phyloP scores from a whole-genome alignment of 306 rosid species.

The Calophaca sinica region DNA sequence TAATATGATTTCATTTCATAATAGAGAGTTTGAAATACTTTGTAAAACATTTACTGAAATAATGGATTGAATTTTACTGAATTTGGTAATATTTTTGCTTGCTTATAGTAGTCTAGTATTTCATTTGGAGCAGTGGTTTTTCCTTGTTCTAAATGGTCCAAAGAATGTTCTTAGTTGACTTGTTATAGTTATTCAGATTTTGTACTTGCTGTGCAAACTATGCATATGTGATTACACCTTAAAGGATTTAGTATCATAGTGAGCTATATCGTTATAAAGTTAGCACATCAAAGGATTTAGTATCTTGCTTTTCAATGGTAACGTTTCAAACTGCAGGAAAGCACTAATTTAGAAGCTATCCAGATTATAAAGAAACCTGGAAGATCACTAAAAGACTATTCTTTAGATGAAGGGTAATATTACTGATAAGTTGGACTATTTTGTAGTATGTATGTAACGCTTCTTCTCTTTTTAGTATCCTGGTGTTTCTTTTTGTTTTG shows the following conservation, averaged over 20 bases:
- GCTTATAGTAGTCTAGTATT: not conserved
- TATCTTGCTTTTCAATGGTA: not conserved
- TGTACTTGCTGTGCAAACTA: not conserved
- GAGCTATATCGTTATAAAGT: not conserved
- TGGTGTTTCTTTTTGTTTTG: too few relatives aligned
- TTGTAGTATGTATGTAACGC: too few relatives aligned
- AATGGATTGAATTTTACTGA: too few relatives aligned
- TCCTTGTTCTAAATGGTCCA: not conserved
- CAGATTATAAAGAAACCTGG: conserved; percentile 97
- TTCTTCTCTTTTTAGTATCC: too few relatives aligned
- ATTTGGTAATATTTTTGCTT: not conserved
- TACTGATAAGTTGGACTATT: too few relatives aligned
- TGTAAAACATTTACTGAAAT: not conserved
- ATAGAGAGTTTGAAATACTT: conserved; percentile 4
- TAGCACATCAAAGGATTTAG: not conserved
- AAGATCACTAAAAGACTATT: conserved; percentile 60
- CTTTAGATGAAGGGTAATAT: too few relatives aligned
- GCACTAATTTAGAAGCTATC: conserved; percentile 91
- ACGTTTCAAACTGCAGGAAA: conserved; percentile 74
- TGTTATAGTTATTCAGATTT: not conserved
- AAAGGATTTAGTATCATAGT: not conserved
- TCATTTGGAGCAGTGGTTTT: not conserved
- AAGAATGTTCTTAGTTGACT: too few relatives aligned
- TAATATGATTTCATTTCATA: too few relatives aligned
- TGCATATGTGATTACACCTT: conserved; percentile 7